phyloP scores from a whole-genome alignment of 1,284 basidiomycete genomes.

The Sporisorium graminicola region DNA sequence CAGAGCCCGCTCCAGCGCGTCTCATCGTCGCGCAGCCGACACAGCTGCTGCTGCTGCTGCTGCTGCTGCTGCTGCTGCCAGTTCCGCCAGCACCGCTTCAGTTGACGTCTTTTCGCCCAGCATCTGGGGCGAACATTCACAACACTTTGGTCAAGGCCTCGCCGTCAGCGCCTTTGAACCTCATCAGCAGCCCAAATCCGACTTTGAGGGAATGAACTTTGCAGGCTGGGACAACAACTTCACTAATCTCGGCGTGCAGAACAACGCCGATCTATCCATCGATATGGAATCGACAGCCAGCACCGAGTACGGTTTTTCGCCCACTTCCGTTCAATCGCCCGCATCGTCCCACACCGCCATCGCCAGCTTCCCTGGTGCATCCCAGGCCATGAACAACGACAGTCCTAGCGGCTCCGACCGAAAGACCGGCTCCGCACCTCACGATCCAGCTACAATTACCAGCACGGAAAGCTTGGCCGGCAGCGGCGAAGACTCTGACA shows the following conservation, averaged over 20 bases:
- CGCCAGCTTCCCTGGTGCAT: constrained; percentile 30
- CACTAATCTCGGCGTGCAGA: constrained; percentile 19
- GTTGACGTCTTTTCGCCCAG: constrained; percentile 30
- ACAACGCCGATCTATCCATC: constrained; percentile 46
- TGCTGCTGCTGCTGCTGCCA: neutral
- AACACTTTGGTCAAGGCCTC: constrained; percentile 19
- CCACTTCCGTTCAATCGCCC: constrained; percentile 45
- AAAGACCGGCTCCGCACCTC: constrained; percentile 36
- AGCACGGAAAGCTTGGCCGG: constrained; percentile 38
- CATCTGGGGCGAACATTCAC: constrained; percentile 38
- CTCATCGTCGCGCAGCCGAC: constrained; percentile 18
- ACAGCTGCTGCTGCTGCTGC: too few species aligned
- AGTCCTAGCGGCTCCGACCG: constrained; percentile 47
- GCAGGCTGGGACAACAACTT: constrained; percentile 42
- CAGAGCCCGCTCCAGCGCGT: constrained; percentile 12
- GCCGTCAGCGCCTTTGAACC: constrained; percentile 15
- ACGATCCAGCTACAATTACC: constrained; percentile 11
- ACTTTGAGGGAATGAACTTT: constrained; percentile 41
- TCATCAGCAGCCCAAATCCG: constrained; percentile 11
- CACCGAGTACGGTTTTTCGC: constrained; percentile 51
- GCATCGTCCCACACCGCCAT: constrained; percentile 43
- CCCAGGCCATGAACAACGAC: constrained; percentile 33
- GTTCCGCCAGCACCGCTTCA: neutral
- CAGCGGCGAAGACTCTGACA: constrained; percentile 50
- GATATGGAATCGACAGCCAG: constrained; percentile 50